A percentile compares a stretch with the other conserved stretches of the same genome.
phyloP scores from a whole-genome alignment of 1,139 yeast genomes.

The Pichia sp. region DNA sequence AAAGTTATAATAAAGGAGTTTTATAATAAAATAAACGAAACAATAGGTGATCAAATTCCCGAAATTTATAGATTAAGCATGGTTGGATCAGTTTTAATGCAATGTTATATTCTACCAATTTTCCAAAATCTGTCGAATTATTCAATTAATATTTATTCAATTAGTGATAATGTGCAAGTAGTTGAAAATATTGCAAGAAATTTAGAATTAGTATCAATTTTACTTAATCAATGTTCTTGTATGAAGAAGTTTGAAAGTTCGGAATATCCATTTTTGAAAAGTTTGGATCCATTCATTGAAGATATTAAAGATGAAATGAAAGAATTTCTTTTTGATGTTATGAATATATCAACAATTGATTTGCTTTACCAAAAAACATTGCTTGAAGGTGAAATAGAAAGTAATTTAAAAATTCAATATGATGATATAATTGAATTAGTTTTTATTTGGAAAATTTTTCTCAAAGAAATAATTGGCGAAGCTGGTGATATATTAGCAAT shows the following conservation, averaged over 20 bases:
- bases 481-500: constrained; percentile 51
- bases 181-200: constrained; percentile 38
- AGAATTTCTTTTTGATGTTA: constrained; percentile 40
- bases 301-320: constrained; percentile 44
- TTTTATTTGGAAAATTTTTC: constrained; percentile 47
- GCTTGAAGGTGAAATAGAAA: constrained; percentile 6
- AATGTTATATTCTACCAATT: constrained; percentile 60
- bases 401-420: constrained; percentile 46
- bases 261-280: constrained; percentile 26
- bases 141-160: constrained; percentile 37
- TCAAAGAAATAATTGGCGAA: constrained; percentile 39
- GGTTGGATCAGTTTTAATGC: constrained; percentile 62
- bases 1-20: constrained; percentile 42
- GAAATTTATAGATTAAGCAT: constrained; percentile 55
- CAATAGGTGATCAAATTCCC: constrained; percentile 38
- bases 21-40: constrained; percentile 31
- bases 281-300: constrained; percentile 65
- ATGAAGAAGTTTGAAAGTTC: constrained; percentile 59
- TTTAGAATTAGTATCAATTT: constrained; percentile 51
- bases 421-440: constrained; percentile 60
- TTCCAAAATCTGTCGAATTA: constrained; percentile 63
- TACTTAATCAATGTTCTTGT: constrained; percentile 58
- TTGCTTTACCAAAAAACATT: constrained; percentile 59
- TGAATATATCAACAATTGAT: constrained; percentile 56
- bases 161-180: constrained; percentile 20